Percentiles rank a stretch among this genome's conserved stretches.
phyloP scores from a whole-genome alignment of 2,329 filamentous ascomycete species.

The Cadophora malorum region DNA sequence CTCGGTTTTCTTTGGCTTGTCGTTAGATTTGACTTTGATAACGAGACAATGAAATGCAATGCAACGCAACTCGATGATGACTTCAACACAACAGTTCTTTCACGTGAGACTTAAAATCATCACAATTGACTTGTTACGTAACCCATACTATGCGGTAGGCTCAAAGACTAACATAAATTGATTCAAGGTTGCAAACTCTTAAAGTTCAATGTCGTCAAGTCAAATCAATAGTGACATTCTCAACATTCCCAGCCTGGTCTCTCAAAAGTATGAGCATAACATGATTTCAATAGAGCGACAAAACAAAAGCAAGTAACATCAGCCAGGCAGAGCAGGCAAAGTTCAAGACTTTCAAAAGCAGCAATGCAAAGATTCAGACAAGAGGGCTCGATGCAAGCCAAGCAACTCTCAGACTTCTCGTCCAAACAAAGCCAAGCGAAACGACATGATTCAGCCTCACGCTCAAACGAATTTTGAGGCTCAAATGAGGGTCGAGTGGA shows the following conservation, averaged over 20 bases:
- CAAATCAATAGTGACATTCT: too few relatives aligned
- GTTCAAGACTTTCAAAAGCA: too few relatives aligned
- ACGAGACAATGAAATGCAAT: not conserved
- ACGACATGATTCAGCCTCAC: not conserved
- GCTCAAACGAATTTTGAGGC: not conserved
- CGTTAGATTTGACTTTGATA: not conserved
- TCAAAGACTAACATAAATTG: too few relatives aligned
- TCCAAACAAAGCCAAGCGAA: conserved; percentile 4
- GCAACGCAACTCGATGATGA: not conserved
- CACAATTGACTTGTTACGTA: too few relatives aligned
- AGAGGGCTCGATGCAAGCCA: not conserved
- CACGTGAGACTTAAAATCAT: not conserved
- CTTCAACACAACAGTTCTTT: not conserved
- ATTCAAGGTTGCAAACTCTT: too few relatives aligned
- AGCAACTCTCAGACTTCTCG: not conserved
- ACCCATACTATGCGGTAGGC: too few relatives aligned
- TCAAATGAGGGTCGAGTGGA: not conserved
- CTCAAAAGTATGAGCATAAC: too few relatives aligned
- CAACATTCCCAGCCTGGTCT: too few relatives aligned
- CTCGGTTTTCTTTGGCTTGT: not conserved
- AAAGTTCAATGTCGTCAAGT: too few relatives aligned
- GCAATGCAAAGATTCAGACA: not conserved
- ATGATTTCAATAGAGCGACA: too few relatives aligned
- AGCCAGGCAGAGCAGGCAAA: too few relatives aligned
- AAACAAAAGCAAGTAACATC: too few relatives aligned